Evolutionary conservation across 257 asterid species (phyloP).

Genomic region (Solanum gandarillasii): DNA sequence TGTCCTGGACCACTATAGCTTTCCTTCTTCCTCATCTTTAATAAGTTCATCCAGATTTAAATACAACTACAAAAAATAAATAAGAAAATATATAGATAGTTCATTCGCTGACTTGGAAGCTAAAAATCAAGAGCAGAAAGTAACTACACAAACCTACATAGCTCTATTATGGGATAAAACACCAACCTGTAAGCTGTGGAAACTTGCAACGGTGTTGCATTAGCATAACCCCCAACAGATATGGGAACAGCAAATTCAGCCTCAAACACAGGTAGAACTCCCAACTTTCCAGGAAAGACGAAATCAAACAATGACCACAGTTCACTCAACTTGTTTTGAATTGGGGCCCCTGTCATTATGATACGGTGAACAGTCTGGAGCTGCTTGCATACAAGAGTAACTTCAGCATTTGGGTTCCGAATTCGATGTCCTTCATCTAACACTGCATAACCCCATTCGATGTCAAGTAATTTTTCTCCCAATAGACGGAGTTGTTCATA

Average conservation of each 20-base stretch:
- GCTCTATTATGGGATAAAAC: not conserved
- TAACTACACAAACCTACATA: not conserved
- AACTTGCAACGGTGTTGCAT: conserved; percentile 94
- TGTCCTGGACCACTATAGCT: not conserved
- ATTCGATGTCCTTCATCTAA: conserved; percentile 97
- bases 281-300: conserved; percentile 96
- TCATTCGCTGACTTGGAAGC: not conserved
- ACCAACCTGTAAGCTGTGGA: conserved; percentile 95
- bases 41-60: not conserved
- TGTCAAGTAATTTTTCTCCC: conserved; percentile 71
- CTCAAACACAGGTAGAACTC: conserved; percentile 92
- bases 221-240: conserved; percentile 97
- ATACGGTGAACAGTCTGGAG: conserved; percentile 95
- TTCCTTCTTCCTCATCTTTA: not conserved
- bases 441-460: conserved; percentile 95
- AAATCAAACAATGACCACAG: conserved; percentile 98
- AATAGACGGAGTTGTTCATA: conserved; percentile 89
- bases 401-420: conserved; percentile 91
- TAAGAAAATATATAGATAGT: not conserved
- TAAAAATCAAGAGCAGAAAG: not conserved
- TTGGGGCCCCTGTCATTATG: conserved; percentile 95
- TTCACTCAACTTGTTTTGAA: conserved; percentile 92
- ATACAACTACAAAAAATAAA: not conserved
- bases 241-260: conserved; percentile 98
- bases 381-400: conserved; percentile 96